These are phyloP conservation scores for grape (Vitis vinifera) DNA, from an alignment of 164 flowering plant species.

Conservation along the genomic window DNA sequence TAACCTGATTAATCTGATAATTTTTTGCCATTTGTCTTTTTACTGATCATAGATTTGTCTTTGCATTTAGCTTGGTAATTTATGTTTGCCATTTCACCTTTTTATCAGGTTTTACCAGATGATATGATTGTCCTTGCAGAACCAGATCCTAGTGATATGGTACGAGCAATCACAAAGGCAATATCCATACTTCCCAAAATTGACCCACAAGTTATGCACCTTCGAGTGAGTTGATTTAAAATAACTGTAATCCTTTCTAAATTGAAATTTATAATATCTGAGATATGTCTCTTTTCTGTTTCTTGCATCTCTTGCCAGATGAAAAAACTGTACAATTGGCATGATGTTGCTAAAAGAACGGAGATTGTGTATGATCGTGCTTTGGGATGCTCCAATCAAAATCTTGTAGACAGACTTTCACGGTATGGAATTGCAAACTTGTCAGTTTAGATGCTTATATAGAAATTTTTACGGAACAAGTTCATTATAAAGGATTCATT, in stretches of 20 bases:
- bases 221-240: slow-evolving; percentile 54
- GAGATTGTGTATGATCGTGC: too few species aligned
- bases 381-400: too few species aligned
- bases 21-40: neutral
- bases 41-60: neutral
- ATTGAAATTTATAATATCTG: neutral
- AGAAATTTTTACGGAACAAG: too few species aligned
- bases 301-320: slow-evolving; percentile 44
- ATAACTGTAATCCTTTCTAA: too few species aligned
- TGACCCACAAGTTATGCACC: slow-evolving; percentile 92
- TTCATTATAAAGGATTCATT: too few species aligned
- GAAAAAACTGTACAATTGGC: slow-evolving; percentile 89
- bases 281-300: neutral
- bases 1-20: slow-evolving; percentile 1
- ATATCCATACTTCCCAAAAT: slow-evolving; percentile 78
- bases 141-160: slow-evolving; percentile 92
- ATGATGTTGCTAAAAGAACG: slow-evolving; percentile 69
- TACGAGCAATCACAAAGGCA: slow-evolving; percentile 74
- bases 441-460: too few species aligned
- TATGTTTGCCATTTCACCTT: neutral
- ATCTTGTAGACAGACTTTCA: too few species aligned
- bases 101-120: slow-evolving; percentile 82
- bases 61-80: neutral
- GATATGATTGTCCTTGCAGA: slow-evolving; percentile 94
- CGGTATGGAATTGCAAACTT: too few species aligned